A percentile compares a stretch with the other conserved stretches of the same genome.
phyloP scores from a whole-genome alignment of 2,329 filamentous ascomycete species.

The Dendryphion nanum region DNA sequence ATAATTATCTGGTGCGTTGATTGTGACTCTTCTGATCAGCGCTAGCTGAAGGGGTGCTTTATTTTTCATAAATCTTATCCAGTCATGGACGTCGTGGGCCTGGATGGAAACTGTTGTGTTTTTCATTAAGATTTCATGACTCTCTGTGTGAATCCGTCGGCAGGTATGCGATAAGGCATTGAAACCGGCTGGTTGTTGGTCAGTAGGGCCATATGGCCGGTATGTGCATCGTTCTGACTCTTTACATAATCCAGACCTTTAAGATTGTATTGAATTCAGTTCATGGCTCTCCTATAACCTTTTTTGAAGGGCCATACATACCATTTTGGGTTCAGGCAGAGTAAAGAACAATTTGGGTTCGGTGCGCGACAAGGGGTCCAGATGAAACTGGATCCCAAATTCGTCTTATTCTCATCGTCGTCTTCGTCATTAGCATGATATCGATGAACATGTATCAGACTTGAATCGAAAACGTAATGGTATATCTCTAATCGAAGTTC shows the following conservation, averaged over 20 bases:
- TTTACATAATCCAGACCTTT: conserved; percentile 15
- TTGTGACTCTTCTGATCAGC: conserved; percentile 4
- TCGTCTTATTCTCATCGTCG: neutral
- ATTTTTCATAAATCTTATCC: conserved; percentile 8
- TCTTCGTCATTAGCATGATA: neutral
- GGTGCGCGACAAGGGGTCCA: conserved; percentile 14
- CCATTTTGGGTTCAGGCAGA: conserved; percentile 24
- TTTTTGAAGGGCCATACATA: no score
- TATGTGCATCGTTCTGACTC: conserved; percentile 15
- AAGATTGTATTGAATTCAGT: no score
- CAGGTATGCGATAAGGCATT: conserved; percentile 9
- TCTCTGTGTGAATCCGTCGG: conserved; percentile 12
- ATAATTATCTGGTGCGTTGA: conserved; percentile 1
- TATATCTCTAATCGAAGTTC: conserved; percentile 20
- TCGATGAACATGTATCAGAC: conserved; percentile 12
- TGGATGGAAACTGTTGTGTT: conserved; percentile 8
- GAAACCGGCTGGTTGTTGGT: conserved; percentile 8
- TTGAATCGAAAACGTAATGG: conserved; percentile 7
- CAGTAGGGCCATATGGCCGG: conserved; percentile 1
- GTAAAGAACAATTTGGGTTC: conserved; percentile 8
- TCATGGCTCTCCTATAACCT: no score
- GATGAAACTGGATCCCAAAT: conserved; percentile 8
- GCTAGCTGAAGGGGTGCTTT: conserved; percentile 5
- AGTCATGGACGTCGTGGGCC: conserved; percentile 2
- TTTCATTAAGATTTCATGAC: conserved; percentile 7